Conservation (phyloP, 805 yeast species). For the Saccharomycopsis sp. region DNA sequence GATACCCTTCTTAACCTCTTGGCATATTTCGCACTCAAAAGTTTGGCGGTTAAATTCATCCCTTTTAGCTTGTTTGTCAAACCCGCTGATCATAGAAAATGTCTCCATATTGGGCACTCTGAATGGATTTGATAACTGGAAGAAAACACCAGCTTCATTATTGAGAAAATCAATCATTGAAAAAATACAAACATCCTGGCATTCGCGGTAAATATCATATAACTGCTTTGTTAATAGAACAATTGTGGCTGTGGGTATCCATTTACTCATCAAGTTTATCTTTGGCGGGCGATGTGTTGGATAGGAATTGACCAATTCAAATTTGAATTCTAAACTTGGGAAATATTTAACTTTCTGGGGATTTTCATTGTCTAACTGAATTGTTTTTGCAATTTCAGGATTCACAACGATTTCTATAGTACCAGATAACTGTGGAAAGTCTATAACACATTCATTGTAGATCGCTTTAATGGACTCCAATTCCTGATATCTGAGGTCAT, state of each 20-base stretch:
- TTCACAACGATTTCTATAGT: neutral
- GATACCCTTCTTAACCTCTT: neutral
- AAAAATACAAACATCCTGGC: neutral
- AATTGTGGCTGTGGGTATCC: neutral
- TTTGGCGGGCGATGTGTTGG: neutral
- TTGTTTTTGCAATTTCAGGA: neutral
- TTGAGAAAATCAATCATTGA: neutral
- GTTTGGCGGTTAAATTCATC: neutral
- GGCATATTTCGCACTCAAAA: neutral
- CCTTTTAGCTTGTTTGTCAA: neutral
- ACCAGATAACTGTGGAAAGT: neutral
- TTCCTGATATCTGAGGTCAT: neutral
- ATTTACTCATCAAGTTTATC: neutral
- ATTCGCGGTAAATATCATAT: neutral
- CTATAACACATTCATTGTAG: neutral
- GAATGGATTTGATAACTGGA: neutral
- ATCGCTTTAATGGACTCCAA: constrained; percentile 1
- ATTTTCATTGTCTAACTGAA: too few relatives aligned
- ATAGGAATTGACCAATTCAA: neutral
- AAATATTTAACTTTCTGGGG: neutral
- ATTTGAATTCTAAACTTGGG: neutral
- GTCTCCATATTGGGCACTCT: neutral
- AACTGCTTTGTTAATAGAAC: too few relatives aligned
- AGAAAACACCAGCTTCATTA: neutral
- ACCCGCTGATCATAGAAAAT: too few relatives aligned